Base-by-base conservation (phyloP, 2,329 filamentous ascomycete species). In the Bretziella fagacearum region DNA sequence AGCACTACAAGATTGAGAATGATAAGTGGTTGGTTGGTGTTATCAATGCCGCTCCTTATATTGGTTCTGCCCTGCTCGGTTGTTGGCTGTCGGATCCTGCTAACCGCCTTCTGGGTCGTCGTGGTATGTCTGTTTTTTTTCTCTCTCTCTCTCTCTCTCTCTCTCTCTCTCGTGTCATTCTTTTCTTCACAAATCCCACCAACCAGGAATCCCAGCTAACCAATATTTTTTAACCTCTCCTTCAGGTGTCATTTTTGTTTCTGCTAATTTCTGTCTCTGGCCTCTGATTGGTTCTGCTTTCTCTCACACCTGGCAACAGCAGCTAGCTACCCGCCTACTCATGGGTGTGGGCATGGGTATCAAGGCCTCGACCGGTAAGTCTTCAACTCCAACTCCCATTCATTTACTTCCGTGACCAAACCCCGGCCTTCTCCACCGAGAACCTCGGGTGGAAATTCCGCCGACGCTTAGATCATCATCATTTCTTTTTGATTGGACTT, bases 51-150 rank as follows among this genome's bases (percentile, higher is more conserved):
- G 69, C 63, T 41, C 64, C 70, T 43, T 68, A 69, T 54, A 59
- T 72, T 47, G 64, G 62, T 3, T 48, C 40, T 26, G 46, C 45
- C 23, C 49, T 60, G 18, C 46, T 63, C 18, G 71, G 72, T 17
- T 73, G 71, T 55, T 77, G 73, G 74, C 58, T 74, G n/a, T 74
- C 73, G 1, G 57, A 59, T 52, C 75, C 76, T 3, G 55, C 73
- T 18, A 81, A 81, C 57, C 66, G 75, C 52, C 71, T 64, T 56
- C 73, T 82, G 48, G 79, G 78, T 11, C 73, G 79, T 51, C 67
- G 79, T 10, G 77, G 47, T 44, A 36, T 32, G 35, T 47, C 22
- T 25, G 13, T n/a, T 13, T 23, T 47, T n/a, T 2, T 5, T 40
- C 2, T 25, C 7, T 47, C 26, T n/a, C 3, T 20, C 15, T n/a